These are phyloP conservation scores for Termitomyces sp. DNA, from an alignment of 768 basidiomycete genomes.

Conservation along the genomic window DNA sequence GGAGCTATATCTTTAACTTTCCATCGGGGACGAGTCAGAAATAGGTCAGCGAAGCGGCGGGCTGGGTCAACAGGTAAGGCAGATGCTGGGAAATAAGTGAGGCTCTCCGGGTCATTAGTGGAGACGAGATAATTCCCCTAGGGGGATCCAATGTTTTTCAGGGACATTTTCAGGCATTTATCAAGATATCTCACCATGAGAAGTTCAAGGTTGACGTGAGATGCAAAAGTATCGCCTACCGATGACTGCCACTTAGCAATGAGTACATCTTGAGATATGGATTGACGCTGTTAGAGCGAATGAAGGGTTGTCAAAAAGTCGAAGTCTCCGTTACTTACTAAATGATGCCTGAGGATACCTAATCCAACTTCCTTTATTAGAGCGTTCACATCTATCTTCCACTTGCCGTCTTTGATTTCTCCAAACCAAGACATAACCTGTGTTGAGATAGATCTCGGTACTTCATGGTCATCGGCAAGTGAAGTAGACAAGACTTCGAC, in stretches of 20 bases:
- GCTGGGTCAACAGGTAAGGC: conserved; percentile 72
- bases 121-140: conserved; percentile 77
- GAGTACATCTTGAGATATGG: conserved; percentile 52
- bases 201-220: conserved; percentile 52
- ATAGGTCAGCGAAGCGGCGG: conserved; percentile 82
- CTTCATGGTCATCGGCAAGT: conserved; percentile 69
- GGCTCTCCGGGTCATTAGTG: conserved; percentile 25
- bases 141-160: background rate
- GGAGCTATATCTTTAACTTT: conserved; percentile 73
- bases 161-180: background rate
- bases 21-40: conserved; percentile 76
- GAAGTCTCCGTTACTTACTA: conserved; percentile 28
- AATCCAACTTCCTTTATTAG: conserved; percentile 75
- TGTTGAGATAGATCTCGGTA: conserved; percentile 50
- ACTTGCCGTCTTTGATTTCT: conserved; percentile 42
- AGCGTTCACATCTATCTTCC: conserved; percentile 59
- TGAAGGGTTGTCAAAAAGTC: background rate
- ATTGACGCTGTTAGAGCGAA: conserved; percentile 42
- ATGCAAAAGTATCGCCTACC: conserved; percentile 76
- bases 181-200: conserved; percentile 50
- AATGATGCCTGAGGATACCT: conserved; percentile 60
- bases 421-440: conserved; percentile 89
- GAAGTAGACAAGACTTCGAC: conserved; percentile 54
- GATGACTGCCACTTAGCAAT: conserved; percentile 61
- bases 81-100: conserved; percentile 76